Evolutionary conservation across 352 stramenopile genomes (phyloP).

Genomic region (Aphanomyces cochlioides): DNA sequence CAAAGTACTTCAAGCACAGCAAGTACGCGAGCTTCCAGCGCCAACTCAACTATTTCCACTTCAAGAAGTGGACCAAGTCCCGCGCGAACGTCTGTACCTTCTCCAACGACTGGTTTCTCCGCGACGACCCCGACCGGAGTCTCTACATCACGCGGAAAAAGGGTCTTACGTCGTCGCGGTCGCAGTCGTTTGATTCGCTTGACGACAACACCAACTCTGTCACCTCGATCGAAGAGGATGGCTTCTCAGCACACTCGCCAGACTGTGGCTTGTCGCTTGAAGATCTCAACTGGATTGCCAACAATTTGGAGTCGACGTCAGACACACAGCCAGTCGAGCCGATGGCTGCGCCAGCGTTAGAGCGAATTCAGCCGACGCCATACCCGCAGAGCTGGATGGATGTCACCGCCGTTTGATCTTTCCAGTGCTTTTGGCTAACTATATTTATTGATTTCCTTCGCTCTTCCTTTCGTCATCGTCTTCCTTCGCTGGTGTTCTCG

Average conservation of each 20-base stretch:
- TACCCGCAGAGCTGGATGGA: neutral
- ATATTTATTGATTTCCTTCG: neutral
- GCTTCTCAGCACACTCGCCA: neutral
- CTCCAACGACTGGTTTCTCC: conserved; percentile 63
- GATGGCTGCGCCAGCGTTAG: neutral
- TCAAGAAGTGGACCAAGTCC: conserved; percentile 75
- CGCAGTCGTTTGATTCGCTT: neutral
- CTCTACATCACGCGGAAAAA: conserved; percentile 71
- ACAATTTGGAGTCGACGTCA: neutral
- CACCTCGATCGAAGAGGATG: neutral
- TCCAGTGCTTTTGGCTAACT: neutral
- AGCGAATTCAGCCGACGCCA: conserved; percentile 11
- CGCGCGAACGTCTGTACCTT: conserved; percentile 71
- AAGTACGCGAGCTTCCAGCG: conserved; percentile 87
- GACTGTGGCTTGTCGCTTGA: neutral
- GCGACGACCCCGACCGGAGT: conserved; percentile 50
- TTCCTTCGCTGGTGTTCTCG: no score
- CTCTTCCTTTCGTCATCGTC: no score
- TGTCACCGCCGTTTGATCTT: neutral
- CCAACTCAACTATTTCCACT: conserved; percentile 84
- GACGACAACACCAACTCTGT: neutral
- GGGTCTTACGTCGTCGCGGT: neutral
- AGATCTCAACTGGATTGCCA: conserved; percentile 10
- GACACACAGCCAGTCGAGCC: neutral
- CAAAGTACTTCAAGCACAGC: conserved; percentile 82